Conservation (phyloP, 2,329 filamentous ascomycete genomes). For the Aspergillus novofumigatus region DNA sequence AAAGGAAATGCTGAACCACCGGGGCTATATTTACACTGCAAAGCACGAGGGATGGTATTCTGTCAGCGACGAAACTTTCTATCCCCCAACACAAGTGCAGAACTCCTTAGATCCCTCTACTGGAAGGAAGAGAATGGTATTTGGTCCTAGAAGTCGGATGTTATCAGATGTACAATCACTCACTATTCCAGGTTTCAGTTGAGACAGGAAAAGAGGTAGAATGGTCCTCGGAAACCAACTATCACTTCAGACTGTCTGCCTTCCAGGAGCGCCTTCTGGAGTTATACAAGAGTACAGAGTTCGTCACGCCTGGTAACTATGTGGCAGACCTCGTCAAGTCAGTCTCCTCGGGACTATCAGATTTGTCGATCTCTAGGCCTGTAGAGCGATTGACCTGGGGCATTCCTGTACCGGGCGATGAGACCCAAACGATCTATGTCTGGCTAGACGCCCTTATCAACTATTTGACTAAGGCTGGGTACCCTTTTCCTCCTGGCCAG, state of each 20-base stretch:
- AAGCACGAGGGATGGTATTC: slow-evolving; percentile 96
- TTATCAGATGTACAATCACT: not conserved
- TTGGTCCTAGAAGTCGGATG: not conserved
- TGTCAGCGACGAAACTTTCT: slow-evolving; percentile 94
- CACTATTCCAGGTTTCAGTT: slow-evolving; percentile 52
- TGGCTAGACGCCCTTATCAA: slow-evolving; percentile 97
- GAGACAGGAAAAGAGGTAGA: slow-evolving; percentile 93
- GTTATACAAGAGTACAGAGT: slow-evolving; percentile 71
- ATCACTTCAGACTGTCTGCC: slow-evolving; percentile 86
- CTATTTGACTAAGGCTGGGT: slow-evolving; percentile 84
- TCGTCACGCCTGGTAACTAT: slow-evolving; percentile 67
- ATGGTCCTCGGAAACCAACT: slow-evolving; percentile 90
- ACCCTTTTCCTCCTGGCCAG: slow-evolving; percentile 65
- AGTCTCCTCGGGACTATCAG: slow-evolving; percentile 73
- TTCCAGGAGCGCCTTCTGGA: slow-evolving; percentile 73
- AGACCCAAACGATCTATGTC: slow-evolving; percentile 88
- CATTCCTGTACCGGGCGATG: slow-evolving; percentile 79
- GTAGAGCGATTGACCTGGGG: slow-evolving; percentile 77
- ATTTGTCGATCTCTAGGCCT: slow-evolving; percentile 86
- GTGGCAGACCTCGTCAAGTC: slow-evolving; percentile 76
- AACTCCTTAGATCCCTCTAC: slow-evolving; percentile 72
- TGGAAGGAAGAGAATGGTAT: slow-evolving; percentile 73
- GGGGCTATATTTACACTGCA: slow-evolving; percentile 74
- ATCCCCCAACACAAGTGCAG: slow-evolving; percentile 71
- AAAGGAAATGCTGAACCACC: slow-evolving; percentile 65